Evolutionary conservation across 2,329 filamentous ascomycete species (phyloP), one percentile per base, ranked within the genome.

Genomic region (Teratosphaeriaceae sp.): DNA sequence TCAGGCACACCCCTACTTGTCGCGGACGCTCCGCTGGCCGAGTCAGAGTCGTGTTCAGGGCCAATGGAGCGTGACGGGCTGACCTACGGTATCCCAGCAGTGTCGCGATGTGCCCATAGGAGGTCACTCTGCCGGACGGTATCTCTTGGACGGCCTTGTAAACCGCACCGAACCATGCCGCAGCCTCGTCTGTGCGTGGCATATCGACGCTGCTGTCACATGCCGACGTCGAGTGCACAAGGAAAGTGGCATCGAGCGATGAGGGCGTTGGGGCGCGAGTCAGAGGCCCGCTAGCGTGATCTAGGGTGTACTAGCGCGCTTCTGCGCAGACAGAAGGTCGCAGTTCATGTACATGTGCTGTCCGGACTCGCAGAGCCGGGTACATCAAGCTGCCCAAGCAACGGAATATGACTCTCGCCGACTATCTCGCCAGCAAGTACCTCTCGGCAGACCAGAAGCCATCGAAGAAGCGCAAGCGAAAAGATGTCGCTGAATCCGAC

Each of bases 381-480:
- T n/a, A n/a, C n/a, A n/a, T n/a, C n/a, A n/a, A n/a, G n/a, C n/a
- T n/a, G n/a, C n/a, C n/a, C n/a, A n/a, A n/a, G n/a, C n/a, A n/a
- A n/a, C n/a, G n/a, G n/a, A n/a, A n/a, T n/a, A 56, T 82, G 76
- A 73, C 75, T 43, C 76, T 96, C 52, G 82, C 88, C 45, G 80
- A 82, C 59, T 98, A 97, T 60, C 79, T 98, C 26, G 89, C 90
- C 27, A 84, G 87, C 50, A 92, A 88, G 65, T 98, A 98, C 64
- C 81, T 98, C 38, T 85, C 76, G 1, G 80, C 82, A 30, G 79
- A 84, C 52, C 58, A 66, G 60, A 73, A 71, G 55, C 69, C 72
- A 40, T 64, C 66, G 21, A 76, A 74, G 55, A 76, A 76, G 63
- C 69, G 72, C 52, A 76, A 75, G 57, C 61, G 71, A 46, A 69